phyloP scores from a whole-genome alignment of 768 basidiomycete genomes.

The Calocybe indica region DNA sequence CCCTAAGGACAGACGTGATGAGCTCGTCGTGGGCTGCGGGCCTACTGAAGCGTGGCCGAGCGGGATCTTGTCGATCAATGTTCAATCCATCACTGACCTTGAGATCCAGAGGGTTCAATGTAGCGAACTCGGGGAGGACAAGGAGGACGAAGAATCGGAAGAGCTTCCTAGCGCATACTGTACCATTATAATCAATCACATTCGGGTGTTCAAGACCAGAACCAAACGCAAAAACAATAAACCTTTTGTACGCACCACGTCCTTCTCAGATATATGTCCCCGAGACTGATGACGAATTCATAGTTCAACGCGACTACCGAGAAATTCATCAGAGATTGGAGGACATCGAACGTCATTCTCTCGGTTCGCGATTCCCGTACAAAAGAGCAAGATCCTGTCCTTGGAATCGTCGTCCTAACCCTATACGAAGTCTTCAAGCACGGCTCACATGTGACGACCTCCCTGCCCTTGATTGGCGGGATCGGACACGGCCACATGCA shows the following conservation, averaged over 20 bases:
- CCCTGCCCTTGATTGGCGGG: constrained; percentile 64
- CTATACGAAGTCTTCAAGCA: constrained; percentile 39
- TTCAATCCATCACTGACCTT: constrained; percentile 63
- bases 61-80: constrained; percentile 58
- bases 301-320: constrained; percentile 64
- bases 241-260: constrained; percentile 31
- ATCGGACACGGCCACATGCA: constrained; percentile 61
- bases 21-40: constrained; percentile 37
- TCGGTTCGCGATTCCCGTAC: constrained; percentile 56
- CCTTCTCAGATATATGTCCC: background rate
- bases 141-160: constrained; percentile 46
- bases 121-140: constrained; percentile 47
- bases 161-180: constrained; percentile 68
- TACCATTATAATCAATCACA: constrained; percentile 36
- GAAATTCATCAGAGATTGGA: constrained; percentile 61
- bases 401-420: constrained; percentile 63
- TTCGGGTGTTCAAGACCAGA: constrained; percentile 37
- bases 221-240: constrained; percentile 40
- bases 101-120: constrained; percentile 50
- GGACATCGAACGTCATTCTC: constrained; percentile 51
- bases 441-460: constrained; percentile 48
- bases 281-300: background rate
- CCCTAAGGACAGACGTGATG: constrained; percentile 28
- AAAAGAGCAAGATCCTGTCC: constrained; percentile 59
- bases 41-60: constrained; percentile 60